Evolutionary conservation across 2,329 filamentous ascomycete species (phyloP).

Genomic region (Aspergillus persii): DNA sequence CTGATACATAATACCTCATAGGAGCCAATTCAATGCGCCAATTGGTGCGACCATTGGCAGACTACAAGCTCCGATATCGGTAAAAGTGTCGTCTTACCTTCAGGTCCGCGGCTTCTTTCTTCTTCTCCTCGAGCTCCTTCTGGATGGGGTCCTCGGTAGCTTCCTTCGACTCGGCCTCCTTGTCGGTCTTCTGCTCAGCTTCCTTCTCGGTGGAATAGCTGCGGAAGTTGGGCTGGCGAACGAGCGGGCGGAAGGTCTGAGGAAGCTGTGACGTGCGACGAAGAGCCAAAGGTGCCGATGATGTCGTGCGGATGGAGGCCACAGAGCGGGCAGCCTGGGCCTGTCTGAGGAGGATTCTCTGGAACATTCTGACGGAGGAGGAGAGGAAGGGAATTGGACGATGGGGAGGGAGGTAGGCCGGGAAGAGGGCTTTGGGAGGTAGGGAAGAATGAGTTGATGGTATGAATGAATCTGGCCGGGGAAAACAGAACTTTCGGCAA

Average conservation of each 20-base stretch:
- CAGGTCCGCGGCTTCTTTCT: slow-evolving; percentile 72
- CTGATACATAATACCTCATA: not conserved
- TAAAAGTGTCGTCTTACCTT: slow-evolving; percentile 61
- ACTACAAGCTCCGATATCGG: slow-evolving; percentile 2
- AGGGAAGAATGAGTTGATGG: not conserved
- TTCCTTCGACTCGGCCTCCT: slow-evolving; percentile 45
- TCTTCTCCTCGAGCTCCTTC: slow-evolving; percentile 69
- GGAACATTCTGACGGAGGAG: slow-evolving; percentile 37
- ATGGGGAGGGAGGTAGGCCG: not conserved
- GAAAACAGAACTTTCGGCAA: slow-evolving; percentile 16
- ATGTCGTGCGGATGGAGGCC: slow-evolving; percentile 32
- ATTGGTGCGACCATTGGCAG: not conserved
- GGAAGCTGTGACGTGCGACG: slow-evolving; percentile 36
- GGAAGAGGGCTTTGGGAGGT: not conserved
- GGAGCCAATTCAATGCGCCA: not conserved
- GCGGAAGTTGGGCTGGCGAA: slow-evolving; percentile 34
- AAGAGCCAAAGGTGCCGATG: slow-evolving; percentile 32
- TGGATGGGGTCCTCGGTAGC: slow-evolving; percentile 50
- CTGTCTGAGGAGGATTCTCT: slow-evolving; percentile 43
- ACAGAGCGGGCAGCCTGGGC: slow-evolving; percentile 38
- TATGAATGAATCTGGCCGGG: not conserved
- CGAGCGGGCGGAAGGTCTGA: slow-evolving; percentile 32
- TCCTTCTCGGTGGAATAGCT: slow-evolving; percentile 46
- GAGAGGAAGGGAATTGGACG: slow-evolving; percentile 2
- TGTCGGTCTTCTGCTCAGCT: slow-evolving; percentile 40